phyloP scores from a whole-genome alignment of 306 rosid genomes.

The Fragaria nilgerrensis region DNA sequence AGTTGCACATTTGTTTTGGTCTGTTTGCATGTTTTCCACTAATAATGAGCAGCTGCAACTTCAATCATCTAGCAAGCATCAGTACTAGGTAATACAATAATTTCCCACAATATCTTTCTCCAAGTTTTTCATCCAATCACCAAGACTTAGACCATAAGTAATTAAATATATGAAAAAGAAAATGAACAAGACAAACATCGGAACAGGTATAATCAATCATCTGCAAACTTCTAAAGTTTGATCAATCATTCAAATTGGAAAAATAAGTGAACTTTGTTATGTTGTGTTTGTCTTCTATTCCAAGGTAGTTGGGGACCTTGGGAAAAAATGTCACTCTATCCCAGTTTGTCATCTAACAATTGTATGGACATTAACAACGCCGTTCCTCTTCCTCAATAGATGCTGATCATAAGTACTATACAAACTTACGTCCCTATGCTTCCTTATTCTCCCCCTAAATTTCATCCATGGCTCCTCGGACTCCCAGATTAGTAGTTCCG shows the following conservation, averaged over 20 bases:
- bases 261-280: neutral
- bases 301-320: conserved; percentile 1
- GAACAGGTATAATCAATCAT: neutral
- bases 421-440: neutral
- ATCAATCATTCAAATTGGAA: neutral
- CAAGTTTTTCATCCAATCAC: neutral
- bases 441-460: neutral
- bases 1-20: conserved; percentile 22
- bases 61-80: neutral
- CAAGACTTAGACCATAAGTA: neutral
- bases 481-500: conserved; percentile 54
- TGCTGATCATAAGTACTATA: neutral
- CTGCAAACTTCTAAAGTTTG: neutral
- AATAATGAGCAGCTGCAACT: neutral
- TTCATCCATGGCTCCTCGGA: conserved; percentile 63
- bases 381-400: conserved; percentile 9
- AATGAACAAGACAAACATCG: neutral
- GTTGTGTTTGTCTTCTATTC: neutral
- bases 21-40: neutral
- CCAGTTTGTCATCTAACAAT: conserved; percentile 25
- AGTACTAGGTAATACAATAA: neutral
- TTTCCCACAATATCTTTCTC: neutral
- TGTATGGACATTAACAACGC: conserved; percentile 1
- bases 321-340: neutral
- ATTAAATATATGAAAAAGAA: neutral